Base-by-base conservation (phyloP, 495 filamentous ascomycete species). In the Aspergillus cavernicola region DNA sequence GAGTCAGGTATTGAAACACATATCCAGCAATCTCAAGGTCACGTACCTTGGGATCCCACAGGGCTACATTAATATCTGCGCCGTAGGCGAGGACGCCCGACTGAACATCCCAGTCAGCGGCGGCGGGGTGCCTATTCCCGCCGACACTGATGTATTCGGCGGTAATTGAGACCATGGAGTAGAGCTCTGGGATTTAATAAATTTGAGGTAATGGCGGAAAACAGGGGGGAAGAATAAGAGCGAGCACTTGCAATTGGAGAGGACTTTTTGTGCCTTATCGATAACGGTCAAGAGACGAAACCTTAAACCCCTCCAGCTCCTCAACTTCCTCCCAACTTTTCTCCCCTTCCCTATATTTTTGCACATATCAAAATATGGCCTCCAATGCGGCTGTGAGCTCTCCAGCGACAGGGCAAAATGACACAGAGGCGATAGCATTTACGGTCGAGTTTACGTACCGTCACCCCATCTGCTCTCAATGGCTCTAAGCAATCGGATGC, bases 81-180 rank as follows among this genome's bases (percentile, higher is more conserved):
- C 93, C 93, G 71, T 88, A 98, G 38, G 92, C 95, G 32, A 97
- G 77, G 48, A 92, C 69, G 11, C 86, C 84, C 31, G 77, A 73
- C 55, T 82, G 71, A 6, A 74, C 62, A 63, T 90, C 82, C 93
- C 93, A 98, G 70, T 97, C 93, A 12, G 93, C 90, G 11, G 88
- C 89, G 13, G 84, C 84, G 22, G 93, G 86, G 57, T 97, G 89
- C 54, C 92, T 78, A 71, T 97, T 97, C 32, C 89, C 92, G 50
- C 93, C 93, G 50, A 85, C 85, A 24, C 90, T 87, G 26, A 95
- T 83, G 59, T 89, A 95, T 12, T 82, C 77, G 48, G 72, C 66
- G 45, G 69, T 59, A 24, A 78, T 66, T 18, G 66, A 67, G 38
- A 75, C 67, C 78, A 80, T 42, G 39, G 10, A 20, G 11, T 24